A percentile compares a stretch with the other conserved stretches of the same genome.
Evolutionary conservation across 306 rosid genomes (phyloP).

Genomic region (Bauhinia variegata): DNA sequence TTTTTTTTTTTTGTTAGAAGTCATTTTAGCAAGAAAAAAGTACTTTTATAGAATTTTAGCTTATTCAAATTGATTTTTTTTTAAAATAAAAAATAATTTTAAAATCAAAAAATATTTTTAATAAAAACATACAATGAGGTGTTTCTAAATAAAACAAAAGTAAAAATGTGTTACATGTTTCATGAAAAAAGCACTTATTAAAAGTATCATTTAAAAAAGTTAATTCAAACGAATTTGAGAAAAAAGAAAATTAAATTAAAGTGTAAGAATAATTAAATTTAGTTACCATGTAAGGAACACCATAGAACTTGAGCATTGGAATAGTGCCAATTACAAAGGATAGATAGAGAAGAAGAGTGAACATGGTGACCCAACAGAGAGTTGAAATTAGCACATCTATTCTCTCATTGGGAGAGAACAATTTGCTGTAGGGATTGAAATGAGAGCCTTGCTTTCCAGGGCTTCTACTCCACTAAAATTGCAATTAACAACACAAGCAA

Average conservation of each 20-base stretch:
- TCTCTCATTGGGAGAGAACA: slow-evolving; percentile 71
- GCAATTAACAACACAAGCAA: slow-evolving; percentile 20
- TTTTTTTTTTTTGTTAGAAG: no score
- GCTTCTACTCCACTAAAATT: slow-evolving; percentile 82
- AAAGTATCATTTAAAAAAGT: no score
- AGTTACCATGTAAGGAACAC: slow-evolving; percentile 81
- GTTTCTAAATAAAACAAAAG: no score
- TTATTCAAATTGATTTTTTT: no score
- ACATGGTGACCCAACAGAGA: slow-evolving; percentile 69
- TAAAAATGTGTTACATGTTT: no score
- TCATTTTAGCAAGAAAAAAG: no score
- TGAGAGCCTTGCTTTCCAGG: slow-evolving; percentile 97
- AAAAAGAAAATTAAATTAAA: background rate
- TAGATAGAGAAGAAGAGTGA: slow-evolving; percentile 50
- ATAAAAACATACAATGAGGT: no score
- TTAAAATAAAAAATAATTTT: no score
- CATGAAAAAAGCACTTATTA: background rate
- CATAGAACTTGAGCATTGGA: slow-evolving; percentile 63
- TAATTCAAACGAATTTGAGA: no score
- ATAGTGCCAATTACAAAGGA: slow-evolving; percentile 58
- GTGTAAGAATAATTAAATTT: slow-evolving; percentile 11
- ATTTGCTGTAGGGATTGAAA: slow-evolving; percentile 74
- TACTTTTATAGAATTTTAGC: no score
- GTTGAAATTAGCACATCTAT: slow-evolving; percentile 70
- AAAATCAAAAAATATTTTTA: no score